phyloP scores from a whole-genome alignment of 2,329 filamentous ascomycete genomes.

The Neurospora sp. region DNA sequence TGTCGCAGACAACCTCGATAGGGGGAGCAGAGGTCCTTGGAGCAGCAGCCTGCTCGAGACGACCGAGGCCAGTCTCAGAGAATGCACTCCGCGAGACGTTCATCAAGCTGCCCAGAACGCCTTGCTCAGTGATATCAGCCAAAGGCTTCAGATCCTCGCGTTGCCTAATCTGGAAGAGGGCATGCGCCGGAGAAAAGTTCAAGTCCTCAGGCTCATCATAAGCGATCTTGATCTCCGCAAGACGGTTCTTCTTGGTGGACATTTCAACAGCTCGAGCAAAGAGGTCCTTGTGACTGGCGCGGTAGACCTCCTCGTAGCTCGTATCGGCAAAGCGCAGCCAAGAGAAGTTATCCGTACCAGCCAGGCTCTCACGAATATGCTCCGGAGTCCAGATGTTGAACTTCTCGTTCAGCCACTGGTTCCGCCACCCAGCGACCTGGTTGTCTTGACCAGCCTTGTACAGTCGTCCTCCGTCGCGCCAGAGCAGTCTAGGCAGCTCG shows the following conservation, averaged over 20 bases:
- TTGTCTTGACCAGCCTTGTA: slow-evolving; percentile 66
- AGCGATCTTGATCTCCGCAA: slow-evolving; percentile 55
- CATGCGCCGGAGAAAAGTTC: slow-evolving; percentile 60
- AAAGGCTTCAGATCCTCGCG: slow-evolving; percentile 57
- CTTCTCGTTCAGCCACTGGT: slow-evolving; percentile 65
- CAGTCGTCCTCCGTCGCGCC: slow-evolving; percentile 68
- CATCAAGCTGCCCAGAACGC: slow-evolving; percentile 64
- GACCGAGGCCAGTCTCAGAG: slow-evolving; percentile 58
- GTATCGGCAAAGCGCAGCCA: slow-evolving; percentile 82
- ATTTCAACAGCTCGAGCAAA: slow-evolving; percentile 64
- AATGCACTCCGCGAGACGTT: slow-evolving; percentile 63
- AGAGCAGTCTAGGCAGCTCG: slow-evolving; percentile 70
- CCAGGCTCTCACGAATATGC: slow-evolving; percentile 56
- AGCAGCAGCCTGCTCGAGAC: slow-evolving; percentile 71
- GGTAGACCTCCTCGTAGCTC: slow-evolving; percentile 62
- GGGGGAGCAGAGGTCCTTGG: slow-evolving; percentile 79
- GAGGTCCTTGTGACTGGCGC: slow-evolving; percentile 56
- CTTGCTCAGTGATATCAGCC: slow-evolving; percentile 60
- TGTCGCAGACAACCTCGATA: slow-evolving; percentile 68
- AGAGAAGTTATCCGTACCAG: slow-evolving; percentile 61
- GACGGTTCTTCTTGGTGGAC: slow-evolving; percentile 42
- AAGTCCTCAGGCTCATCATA: slow-evolving; percentile 58
- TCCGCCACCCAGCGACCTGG: slow-evolving; percentile 64
- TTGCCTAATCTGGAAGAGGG: slow-evolving; percentile 71
- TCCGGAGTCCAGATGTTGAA: slow-evolving; percentile 88